Evolutionary conservation across 495 filamentous ascomycete species (phyloP).

Genomic region (Penicillium silybi): DNA sequence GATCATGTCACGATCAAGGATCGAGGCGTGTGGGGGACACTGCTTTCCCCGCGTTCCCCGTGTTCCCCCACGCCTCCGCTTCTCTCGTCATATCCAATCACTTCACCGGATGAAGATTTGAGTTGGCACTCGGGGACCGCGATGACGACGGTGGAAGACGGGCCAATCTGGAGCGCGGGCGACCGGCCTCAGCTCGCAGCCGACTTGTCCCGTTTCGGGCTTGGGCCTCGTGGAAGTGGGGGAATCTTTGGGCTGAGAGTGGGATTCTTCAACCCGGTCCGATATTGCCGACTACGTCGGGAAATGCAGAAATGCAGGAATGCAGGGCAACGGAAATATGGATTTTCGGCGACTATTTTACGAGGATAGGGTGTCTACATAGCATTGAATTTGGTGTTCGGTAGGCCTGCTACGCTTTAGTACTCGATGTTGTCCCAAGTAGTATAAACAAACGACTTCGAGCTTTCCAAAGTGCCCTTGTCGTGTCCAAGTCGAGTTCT

Average conservation of each 20-base stretch:
- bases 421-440: neutral
- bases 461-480: neutral
- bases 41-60: constrained; percentile 12
- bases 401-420: neutral
- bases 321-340: too few relatives aligned
- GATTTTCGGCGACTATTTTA: too few relatives aligned
- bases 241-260: neutral
- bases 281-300: too few relatives aligned
- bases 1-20: neutral
- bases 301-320: too few relatives aligned
- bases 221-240: neutral
- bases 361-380: too few relatives aligned
- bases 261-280: neutral
- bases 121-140: neutral
- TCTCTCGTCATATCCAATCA: neutral
- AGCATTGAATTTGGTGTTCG: neutral
- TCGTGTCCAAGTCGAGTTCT: neutral
- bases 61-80: constrained; percentile 8
- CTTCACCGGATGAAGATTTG: neutral
- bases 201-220: neutral
- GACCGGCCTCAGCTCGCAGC: neutral
- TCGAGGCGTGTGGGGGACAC: neutral
- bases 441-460: neutral
- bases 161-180: neutral
- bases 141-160: neutral